Evolutionary conservation across 1,284 basidiomycete species (phyloP), one percentile per base, ranked within the genome.

Genomic region (Puccinia novopanici): DNA sequence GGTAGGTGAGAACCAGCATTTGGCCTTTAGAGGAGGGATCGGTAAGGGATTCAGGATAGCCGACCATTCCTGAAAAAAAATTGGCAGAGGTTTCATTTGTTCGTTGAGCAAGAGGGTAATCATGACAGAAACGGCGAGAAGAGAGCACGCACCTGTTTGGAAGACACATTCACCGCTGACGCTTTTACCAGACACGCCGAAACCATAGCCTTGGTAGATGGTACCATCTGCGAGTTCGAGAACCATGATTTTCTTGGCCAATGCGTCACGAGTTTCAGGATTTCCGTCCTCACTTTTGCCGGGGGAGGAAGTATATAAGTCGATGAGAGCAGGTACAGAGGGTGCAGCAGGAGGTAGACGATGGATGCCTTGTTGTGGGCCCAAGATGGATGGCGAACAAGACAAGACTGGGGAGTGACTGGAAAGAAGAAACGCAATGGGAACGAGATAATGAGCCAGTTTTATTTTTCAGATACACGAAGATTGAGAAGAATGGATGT

Each of bases 21-120:
- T 99, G 97, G 73, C 95, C 95, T 86, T 96, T 92, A 87, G 99
- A 99, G 2, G 97, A 99, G 22, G 97, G 97, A 87, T 99, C 97
- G 72, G 97, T 99, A 83, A 99, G 88, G 22, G 97, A 98, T 86
- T 99, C 97, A 81, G 95, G 95, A 87, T 99, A 99, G 67, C 97
- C 97, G 82, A 99, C 95, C 96, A 99, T 97, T 81, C 95, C 95
- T 97, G 85, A 40, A 67, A 22, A 79, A 65, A 40, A 67, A 68
- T 48, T 70, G 81, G 22, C 22, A 15, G 27, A 54, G 15, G 12
- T 15, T 67, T 54, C 17, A 19, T 34, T 63, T 50, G 37, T 52
- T 22, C 40, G 34, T n/a, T 72, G 40, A 81, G 27, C 75, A 82
- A 65, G 45, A 34, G 30, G 54, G 12, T 3, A 27, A 22, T 54